A percentile compares a stretch with the other conserved stretches of the same genome.
phyloP scores from a whole-genome alignment of 352 stramenopile species.

The Globisporangium polare region DNA sequence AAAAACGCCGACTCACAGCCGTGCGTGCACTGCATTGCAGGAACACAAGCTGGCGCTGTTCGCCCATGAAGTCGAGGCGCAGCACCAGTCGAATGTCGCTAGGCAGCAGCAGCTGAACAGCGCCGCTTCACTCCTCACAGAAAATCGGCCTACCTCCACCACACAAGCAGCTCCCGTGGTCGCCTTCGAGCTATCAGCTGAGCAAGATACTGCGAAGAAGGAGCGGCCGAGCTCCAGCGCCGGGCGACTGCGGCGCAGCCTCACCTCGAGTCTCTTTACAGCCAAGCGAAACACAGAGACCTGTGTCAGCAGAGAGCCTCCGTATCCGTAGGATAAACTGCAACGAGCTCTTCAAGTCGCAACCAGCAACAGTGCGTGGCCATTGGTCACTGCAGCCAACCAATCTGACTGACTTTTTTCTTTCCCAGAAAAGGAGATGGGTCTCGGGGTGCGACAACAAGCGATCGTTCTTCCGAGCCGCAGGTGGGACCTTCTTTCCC shows the following conservation, averaged over 20 bases:
- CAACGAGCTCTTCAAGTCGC: neutral
- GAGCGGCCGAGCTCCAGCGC: conserved; percentile 1
- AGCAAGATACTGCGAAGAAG: neutral
- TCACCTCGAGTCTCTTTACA: conserved; percentile 5
- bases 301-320: too few relatives aligned
- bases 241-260: conserved; percentile 1
- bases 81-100: conserved; percentile 22
- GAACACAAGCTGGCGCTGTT: conserved; percentile 21
- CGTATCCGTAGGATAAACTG: neutral
- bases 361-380: too few relatives aligned
- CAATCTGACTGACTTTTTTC: too few relatives aligned
- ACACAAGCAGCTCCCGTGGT: neutral
- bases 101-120: conserved; percentile 13
- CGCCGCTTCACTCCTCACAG: neutral
- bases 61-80: conserved; percentile 25
- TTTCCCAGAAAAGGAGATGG: too few relatives aligned
- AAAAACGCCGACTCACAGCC: neutral
- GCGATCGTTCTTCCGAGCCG: too few relatives aligned
- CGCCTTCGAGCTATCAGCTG: neutral
- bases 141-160: neutral
- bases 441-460: too few relatives aligned
- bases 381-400: too few relatives aligned
- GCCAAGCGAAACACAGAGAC: neutral
- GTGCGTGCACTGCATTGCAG: conserved; percentile 1
- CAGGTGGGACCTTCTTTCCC: too few relatives aligned